Percentiles rank a stretch among this genome's conserved stretches.
These are phyloP conservation scores for Penicillium brevicompactum DNA, from an alignment of 2,329 filamentous ascomycete species.

Conservation along the genomic window DNA sequence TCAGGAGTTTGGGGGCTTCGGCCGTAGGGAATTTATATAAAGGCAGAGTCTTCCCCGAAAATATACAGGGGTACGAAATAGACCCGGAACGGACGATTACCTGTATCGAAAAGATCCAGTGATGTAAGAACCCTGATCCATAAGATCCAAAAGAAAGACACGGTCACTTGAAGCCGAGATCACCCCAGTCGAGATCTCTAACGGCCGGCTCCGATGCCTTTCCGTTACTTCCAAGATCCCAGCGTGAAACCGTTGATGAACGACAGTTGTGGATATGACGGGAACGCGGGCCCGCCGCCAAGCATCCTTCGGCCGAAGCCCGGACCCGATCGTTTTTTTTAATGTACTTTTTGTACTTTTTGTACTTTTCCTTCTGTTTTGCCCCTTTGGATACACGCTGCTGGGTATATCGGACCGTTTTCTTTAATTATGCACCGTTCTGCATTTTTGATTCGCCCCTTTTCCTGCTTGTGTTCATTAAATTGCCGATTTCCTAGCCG, in stretches of 20 bases:
- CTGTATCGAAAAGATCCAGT: constrained; percentile 14
- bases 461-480: background rate
- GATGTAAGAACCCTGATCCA: constrained; percentile 19
- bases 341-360: background rate
- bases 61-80: constrained; percentile 9
- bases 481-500: background rate
- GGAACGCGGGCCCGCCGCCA: constrained; percentile 4
- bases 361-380: background rate
- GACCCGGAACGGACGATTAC: constrained; percentile 14
- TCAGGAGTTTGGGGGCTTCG: constrained; percentile 10
- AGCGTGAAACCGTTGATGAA: constrained; percentile 16
- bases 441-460: background rate
- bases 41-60: constrained; percentile 3
- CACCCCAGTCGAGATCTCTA: constrained; percentile 13
- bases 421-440: too few species aligned
- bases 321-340: constrained; percentile 17
- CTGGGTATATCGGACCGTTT: too few species aligned
- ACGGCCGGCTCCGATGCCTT: constrained; percentile 26
- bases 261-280: constrained; percentile 1
- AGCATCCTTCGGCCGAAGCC: constrained; percentile 21
- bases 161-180: constrained; percentile 21
- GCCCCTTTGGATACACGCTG: background rate
- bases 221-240: background rate
- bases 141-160: background rate
- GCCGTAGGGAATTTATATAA: constrained; percentile 16